Evolutionary conservation across 352 stramenopile genomes (phyloP), one percentile per base, ranked within the genome.

Genomic region (Globisporangium iwayamae): DNA sequence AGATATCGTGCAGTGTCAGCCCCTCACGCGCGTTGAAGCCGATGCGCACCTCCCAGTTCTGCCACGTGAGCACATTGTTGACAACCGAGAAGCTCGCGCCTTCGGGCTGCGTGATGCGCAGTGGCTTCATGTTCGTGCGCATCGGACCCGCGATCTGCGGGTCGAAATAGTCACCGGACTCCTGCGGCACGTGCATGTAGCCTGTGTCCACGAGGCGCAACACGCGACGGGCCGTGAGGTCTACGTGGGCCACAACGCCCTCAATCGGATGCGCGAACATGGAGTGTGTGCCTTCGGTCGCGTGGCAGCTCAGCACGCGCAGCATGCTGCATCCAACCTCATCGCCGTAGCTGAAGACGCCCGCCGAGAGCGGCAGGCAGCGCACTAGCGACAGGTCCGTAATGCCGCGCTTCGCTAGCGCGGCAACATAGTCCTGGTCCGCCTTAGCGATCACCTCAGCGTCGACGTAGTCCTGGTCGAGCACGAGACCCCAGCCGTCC

Each of bases 11-110:
- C 16, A 95, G 69, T 8, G 87, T 85, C 18, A 94, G 70, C 1
- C 87, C 87, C 62, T 96, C 87, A 18, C 87, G 76, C 34, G 79
- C 82, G 57, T 92, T 95, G 67, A 94, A 96, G 34, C 84, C 85
- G 45, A 95, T 82, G 22, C 82, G 72, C 22, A 96, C 81, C 43
- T 79, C 65, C 87, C 86, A 96, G 60, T 90, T 87, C 62, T 94
- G 79, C 86, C 86, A 96, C 34, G 70, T 67, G 18, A 96, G 81
- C 9, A 81, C 65, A 57, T 87, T 85, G 56, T 89, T 74, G 28
- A 78, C 73, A 36, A 95, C 83, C 0, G 51, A 75, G 56, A 94
- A 96, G 48, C 79, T 87, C 28, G 83, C 82, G 28, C 84, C 87
- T 60, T 94, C 71, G 0, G 84, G 79, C 62, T 96, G 86, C 32